phyloP scores from a whole-genome alignment of 148 eudicot species.

The Arbutus unedo region DNA sequence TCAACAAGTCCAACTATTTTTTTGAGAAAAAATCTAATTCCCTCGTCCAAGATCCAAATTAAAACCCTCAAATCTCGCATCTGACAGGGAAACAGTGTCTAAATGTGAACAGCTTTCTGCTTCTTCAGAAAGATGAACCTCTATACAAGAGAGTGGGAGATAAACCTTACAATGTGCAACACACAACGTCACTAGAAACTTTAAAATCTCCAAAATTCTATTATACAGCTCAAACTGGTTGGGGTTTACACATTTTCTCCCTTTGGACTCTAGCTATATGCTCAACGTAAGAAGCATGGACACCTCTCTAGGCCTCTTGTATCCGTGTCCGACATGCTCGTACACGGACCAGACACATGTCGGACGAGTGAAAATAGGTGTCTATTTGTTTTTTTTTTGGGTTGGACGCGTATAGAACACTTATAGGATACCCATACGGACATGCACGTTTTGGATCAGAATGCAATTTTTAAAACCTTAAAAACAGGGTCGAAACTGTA shows the following conservation, averaged over 20 bases:
- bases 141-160: neutral
- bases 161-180: neutral
- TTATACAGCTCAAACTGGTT: neutral
- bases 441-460: too few relatives aligned
- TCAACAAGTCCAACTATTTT: neutral
- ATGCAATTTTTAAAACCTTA: too few relatives aligned
- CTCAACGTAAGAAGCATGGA: neutral
- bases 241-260: neutral
- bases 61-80: neutral
- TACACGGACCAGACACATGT: too few relatives aligned
- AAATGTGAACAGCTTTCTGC: neutral
- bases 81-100: neutral
- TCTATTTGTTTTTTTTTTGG: too few relatives aligned
- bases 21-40: neutral
- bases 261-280: neutral
- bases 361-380: too few relatives aligned
- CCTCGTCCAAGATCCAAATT: neutral
- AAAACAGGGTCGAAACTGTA: too few relatives aligned
- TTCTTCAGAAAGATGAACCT: neutral
- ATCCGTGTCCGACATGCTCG: too few relatives aligned
- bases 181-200: neutral
- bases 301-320: too few relatives aligned
- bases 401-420: too few relatives aligned
- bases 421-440: too few relatives aligned
- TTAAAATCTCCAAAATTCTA: neutral